These are phyloP conservation scores for Favolaschia claudopus DNA, from an alignment of 768 basidiomycete species.

Conservation along the genomic window DNA sequence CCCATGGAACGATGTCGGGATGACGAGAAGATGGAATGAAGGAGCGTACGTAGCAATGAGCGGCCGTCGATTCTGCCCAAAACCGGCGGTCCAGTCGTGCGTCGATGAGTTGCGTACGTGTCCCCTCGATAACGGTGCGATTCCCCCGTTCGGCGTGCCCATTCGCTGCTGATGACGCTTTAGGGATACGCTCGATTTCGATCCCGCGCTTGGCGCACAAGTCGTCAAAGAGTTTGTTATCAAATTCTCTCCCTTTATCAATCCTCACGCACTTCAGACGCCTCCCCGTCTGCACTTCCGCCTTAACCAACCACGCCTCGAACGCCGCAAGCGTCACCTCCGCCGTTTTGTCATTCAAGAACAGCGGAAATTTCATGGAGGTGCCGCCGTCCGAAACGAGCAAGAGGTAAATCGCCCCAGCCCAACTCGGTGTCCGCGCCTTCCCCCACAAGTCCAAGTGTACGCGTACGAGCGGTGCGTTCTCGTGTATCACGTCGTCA, in stretches of 20 bases:
- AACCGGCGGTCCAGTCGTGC: conserved; percentile 18
- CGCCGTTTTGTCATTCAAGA: neutral
- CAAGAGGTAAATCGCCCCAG: neutral
- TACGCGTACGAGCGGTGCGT: neutral
- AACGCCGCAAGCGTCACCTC: neutral
- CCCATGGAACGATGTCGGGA: too few relatives aligned
- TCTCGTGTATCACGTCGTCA: neutral
- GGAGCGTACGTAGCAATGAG: too few relatives aligned
- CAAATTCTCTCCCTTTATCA: conserved; percentile 24
- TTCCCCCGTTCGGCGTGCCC: conserved; percentile 18
- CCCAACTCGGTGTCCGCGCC: neutral
- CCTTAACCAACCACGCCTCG: neutral
- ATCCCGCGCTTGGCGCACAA: neutral
- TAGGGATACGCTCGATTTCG: neutral
- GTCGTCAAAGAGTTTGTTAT: neutral
- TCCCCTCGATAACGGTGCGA: neutral
- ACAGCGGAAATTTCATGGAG: neutral
- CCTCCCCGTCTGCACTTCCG: neutral
- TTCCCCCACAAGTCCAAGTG: neutral
- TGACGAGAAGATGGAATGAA: neutral
- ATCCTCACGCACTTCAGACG: conserved; percentile 5
- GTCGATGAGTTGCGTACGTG: conserved; percentile 9
- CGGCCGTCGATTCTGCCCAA: neutral
- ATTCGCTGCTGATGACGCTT: conserved; percentile 13
- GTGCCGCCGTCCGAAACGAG: neutral